Percentiles rank a stretch among this genome's conserved stretches.
These are phyloP conservation scores for Colletotrichum cordylinicola DNA, from an alignment of 2,329 filamentous ascomycete species.

Conservation along the genomic window DNA sequence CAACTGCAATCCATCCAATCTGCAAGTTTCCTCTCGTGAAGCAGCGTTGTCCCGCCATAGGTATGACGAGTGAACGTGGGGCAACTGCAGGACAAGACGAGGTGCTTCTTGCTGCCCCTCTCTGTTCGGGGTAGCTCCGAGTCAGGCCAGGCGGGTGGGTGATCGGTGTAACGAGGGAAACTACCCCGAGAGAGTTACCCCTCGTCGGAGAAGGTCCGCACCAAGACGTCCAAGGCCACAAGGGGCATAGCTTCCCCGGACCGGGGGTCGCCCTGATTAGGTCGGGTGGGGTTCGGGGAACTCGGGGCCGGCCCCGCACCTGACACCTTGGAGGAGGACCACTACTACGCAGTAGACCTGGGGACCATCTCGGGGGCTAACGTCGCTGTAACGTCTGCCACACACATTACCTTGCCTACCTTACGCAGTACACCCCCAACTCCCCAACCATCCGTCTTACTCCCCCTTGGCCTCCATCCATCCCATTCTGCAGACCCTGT, in stretches of 20 bases:
- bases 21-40: conserved; percentile 13
- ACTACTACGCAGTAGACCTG: not conserved
- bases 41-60: conserved; percentile 5
- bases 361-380: not conserved
- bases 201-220: conserved; percentile 7
- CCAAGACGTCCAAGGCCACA: not conserved
- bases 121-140: conserved; percentile 19
- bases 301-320: conserved; percentile 13
- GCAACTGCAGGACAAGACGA: not conserved
- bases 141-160: not conserved
- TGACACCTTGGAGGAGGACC: not conserved
- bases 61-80: conserved; percentile 16
- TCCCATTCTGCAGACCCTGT: not conserved
- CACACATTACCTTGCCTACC: not conserved
- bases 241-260: not conserved
- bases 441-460: not conserved
- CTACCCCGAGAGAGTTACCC: conserved; percentile 1
- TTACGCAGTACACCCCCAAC: not conserved
- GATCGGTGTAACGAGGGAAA: not conserved
- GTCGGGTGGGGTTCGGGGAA: conserved; percentile 4
- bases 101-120: not conserved
- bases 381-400: conserved; percentile 1
- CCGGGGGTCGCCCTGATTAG: not conserved
- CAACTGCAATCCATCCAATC: not conserved
- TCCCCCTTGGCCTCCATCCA: not conserved